A percentile compares a stretch with the other conserved stretches of the same genome.
phyloP scores from a whole-genome alignment of 177 flowering plant species.

The Telopea speciosissima region DNA sequence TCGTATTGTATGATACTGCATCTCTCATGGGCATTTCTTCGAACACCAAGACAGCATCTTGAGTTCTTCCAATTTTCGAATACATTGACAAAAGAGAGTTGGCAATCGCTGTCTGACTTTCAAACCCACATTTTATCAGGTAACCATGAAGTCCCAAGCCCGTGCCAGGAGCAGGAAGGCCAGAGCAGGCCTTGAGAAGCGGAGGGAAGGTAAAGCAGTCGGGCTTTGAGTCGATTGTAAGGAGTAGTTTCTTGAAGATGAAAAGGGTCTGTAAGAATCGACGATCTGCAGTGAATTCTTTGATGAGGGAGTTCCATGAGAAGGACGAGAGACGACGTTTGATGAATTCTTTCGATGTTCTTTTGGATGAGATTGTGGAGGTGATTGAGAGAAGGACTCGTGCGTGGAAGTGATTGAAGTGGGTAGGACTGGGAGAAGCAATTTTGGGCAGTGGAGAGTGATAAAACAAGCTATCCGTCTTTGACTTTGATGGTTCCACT shows the following conservation, averaged over 20 bases:
- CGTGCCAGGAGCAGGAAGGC: slow-evolving; percentile 4
- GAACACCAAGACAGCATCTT: slow-evolving; percentile 21
- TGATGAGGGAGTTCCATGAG: slow-evolving; percentile 21
- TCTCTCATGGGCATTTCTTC: slow-evolving; percentile 29
- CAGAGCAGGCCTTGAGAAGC: slow-evolving; percentile 22
- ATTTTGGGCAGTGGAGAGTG: slow-evolving; percentile 1
- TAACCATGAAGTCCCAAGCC: slow-evolving; percentile 23
- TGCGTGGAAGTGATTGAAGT: not conserved
- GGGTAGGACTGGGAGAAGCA: not conserved
- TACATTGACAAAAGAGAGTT: slow-evolving; percentile 20
- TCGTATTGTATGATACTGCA: slow-evolving; percentile 14
- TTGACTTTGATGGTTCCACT: not conserved
- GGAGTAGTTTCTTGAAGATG: slow-evolving; percentile 27
- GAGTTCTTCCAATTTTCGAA: slow-evolving; percentile 13
- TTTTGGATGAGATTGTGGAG: not conserved
- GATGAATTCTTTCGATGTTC: not conserved
- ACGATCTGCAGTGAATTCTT: slow-evolving; percentile 8
- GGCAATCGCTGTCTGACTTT: slow-evolving; percentile 7
- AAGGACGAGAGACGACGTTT: slow-evolving; percentile 4
- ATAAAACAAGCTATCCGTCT: not conserved
- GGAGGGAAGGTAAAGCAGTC: slow-evolving; percentile 19
- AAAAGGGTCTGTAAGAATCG: slow-evolving; percentile 21
- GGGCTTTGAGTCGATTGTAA: slow-evolving; percentile 7
- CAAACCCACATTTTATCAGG: slow-evolving; percentile 24
- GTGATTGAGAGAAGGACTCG: not conserved